Percentiles rank a stretch among this genome's conserved stretches.
These are phyloP conservation scores for Candida endomychidarum DNA, from an alignment of 805 yeast species.

Conservation along the genomic window DNA sequence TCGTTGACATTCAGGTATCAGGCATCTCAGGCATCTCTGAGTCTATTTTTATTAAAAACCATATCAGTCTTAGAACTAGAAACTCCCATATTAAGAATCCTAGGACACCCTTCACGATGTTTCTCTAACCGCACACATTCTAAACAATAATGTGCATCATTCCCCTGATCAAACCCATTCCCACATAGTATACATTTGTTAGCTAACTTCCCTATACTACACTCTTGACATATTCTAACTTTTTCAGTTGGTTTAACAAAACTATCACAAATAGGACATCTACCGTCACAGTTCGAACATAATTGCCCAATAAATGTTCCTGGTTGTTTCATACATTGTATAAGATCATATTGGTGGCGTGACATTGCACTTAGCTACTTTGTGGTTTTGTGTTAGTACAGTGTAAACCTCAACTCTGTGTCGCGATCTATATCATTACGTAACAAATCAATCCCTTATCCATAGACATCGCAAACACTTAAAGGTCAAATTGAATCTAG, in stretches of 20 bases:
- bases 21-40: slow-evolving; percentile 21
- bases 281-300: slow-evolving; percentile 87
- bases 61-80: slow-evolving; percentile 65
- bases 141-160: slow-evolving; percentile 71
- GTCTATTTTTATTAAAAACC: slow-evolving; percentile 61
- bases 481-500: too few species aligned
- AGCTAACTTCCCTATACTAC: slow-evolving; percentile 68
- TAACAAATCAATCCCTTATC: not conserved
- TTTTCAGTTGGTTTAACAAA: slow-evolving; percentile 65
- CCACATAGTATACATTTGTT: slow-evolving; percentile 82
- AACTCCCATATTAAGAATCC: slow-evolving; percentile 80
- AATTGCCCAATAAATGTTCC: slow-evolving; percentile 70
- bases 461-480: not conserved
- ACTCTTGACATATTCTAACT: slow-evolving; percentile 80
- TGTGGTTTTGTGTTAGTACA: too few species aligned
- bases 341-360: slow-evolving; percentile 82
- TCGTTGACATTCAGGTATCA: too few species aligned
- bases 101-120: slow-evolving; percentile 92
- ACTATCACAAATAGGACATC: slow-evolving; percentile 89
- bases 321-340: slow-evolving; percentile 82
- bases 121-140: slow-evolving; percentile 80
- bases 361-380: slow-evolving; percentile 63
- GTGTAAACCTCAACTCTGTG: slow-evolving; percentile 3
- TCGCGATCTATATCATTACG: slow-evolving; percentile 2
- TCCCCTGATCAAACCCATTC: slow-evolving; percentile 47